Evolutionary conservation across 371 early-diverging fungal genomes (phyloP).

Genomic region (Blakeslea trispora): DNA sequence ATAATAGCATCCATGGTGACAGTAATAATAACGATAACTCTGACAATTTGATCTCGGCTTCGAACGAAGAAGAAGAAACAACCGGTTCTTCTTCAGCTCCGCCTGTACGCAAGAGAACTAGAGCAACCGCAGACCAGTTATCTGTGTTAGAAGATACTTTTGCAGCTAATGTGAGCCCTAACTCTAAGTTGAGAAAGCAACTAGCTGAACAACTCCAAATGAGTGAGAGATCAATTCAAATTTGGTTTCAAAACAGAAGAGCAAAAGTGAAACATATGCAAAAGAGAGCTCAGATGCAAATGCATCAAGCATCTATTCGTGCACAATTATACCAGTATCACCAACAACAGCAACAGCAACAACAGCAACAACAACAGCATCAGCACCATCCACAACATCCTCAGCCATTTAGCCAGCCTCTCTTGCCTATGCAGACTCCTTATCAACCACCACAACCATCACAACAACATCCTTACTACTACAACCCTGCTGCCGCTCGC

Average conservation of each 20-base stretch:
- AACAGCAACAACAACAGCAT: neutral
- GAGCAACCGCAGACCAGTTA: slow-evolving; percentile 76
- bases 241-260: slow-evolving; percentile 99
- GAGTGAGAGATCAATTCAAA: slow-evolving; percentile 93
- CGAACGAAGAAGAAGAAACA: slow-evolving; percentile 7
- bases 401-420: neutral
- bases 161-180: slow-evolving; percentile 70
- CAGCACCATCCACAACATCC: neutral
- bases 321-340: slow-evolving; percentile 32
- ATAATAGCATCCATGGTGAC: neutral
- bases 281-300: slow-evolving; percentile 57
- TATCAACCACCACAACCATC: too few species aligned
- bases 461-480: slow-evolving; percentile 7
- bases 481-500: slow-evolving; percentile 16
- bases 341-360: slow-evolving; percentile 26
- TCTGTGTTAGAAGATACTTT: slow-evolving; percentile 78
- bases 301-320: slow-evolving; percentile 37
- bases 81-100: slow-evolving; percentile 11
- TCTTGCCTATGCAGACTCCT: slow-evolving; percentile 6
- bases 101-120: slow-evolving; percentile 62
- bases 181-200: slow-evolving; percentile 81
- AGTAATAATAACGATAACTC: neutral
- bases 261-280: slow-evolving; percentile 87
- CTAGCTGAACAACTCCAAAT: slow-evolving; percentile 86
- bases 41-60: neutral